phyloP scores from a whole-genome alignment of 2,329 filamentous ascomycete genomes.

The Purpureocillium lavendulum region DNA sequence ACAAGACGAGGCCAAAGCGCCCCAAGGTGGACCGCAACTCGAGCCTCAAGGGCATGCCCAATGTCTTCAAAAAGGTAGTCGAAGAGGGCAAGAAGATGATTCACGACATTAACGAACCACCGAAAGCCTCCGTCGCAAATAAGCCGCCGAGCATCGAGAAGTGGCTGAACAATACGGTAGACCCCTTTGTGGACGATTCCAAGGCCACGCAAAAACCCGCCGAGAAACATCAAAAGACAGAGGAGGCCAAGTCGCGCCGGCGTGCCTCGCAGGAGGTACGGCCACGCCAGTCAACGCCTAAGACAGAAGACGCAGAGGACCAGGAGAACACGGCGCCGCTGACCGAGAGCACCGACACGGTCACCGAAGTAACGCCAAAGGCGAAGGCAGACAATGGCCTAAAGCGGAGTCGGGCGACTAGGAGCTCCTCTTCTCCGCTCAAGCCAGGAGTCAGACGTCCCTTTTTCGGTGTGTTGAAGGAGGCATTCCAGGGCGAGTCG shows the following conservation, averaged over 20 bases:
- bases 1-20: slow-evolving; percentile 29
- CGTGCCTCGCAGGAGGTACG: slow-evolving; percentile 2
- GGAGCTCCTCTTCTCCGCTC: slow-evolving; percentile 37
- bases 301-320: slow-evolving; percentile 2
- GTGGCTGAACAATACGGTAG: slow-evolving; percentile 55
- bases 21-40: slow-evolving; percentile 43
- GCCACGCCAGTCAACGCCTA: slow-evolving; percentile 1
- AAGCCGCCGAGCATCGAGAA: slow-evolving; percentile 57
- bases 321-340: slow-evolving; percentile 3
- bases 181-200: slow-evolving; percentile 41
- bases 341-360: slow-evolving; percentile 7
- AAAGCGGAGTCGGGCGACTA: slow-evolving; percentile 48
- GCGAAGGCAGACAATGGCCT: slow-evolving; percentile 23
- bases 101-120: slow-evolving; percentile 50
- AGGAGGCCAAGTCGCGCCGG: slow-evolving; percentile 1
- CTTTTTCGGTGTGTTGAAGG: slow-evolving; percentile 50
- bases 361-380: slow-evolving; percentile 10
- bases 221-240: slow-evolving; percentile 22
- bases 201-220: too few relatives aligned
- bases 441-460: slow-evolving; percentile 40
- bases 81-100: slow-evolving; percentile 58
- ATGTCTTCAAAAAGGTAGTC: slow-evolving; percentile 56
- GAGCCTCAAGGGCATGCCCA: slow-evolving; percentile 53
- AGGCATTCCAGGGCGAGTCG: slow-evolving; percentile 56
- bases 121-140: slow-evolving; percentile 39